Percentiles rank a stretch among this genome's conserved stretches.
Evolutionary conservation across 495 filamentous ascomycete genomes (phyloP).

Genomic region (Xylaria venustula): DNA sequence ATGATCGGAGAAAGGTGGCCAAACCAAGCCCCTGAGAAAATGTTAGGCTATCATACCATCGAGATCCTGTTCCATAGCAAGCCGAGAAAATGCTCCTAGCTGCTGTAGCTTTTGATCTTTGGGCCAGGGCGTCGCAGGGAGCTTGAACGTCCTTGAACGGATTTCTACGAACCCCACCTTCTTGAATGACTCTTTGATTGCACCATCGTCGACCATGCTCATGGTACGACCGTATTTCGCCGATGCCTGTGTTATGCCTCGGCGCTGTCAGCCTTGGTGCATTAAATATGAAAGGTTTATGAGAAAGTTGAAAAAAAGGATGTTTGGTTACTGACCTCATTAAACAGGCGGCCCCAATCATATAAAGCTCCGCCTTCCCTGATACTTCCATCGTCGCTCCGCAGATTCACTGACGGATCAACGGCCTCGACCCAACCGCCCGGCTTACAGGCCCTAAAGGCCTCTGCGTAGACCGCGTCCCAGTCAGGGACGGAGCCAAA

Average conservation of each 20-base stretch:
- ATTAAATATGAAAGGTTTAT: neutral
- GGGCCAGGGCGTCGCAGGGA: conserved; percentile 53
- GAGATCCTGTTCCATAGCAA: conserved; percentile 27
- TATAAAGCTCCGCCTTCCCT: conserved; percentile 15
- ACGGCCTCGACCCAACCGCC: conserved; percentile 29
- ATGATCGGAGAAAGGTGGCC: neutral
- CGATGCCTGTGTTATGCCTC: conserved; percentile 2
- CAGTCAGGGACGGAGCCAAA: conserved; percentile 59
- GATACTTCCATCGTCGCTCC: conserved; percentile 28
- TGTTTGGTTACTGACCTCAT: conserved; percentile 10
- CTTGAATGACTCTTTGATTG: conserved; percentile 24
- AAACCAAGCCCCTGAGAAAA: neutral
- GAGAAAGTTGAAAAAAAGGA: neutral
- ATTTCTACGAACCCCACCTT: conserved; percentile 50
- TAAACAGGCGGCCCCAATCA: conserved; percentile 20
- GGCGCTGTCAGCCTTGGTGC: neutral
- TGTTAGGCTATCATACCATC: conserved; percentile 15
- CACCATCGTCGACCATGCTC: conserved; percentile 21
- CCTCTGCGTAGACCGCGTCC: conserved; percentile 35
- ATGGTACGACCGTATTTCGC: conserved; percentile 12
- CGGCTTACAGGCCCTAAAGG: conserved; percentile 19
- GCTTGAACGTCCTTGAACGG: conserved; percentile 46
- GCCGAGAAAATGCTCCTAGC: conserved; percentile 35
- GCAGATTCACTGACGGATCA: conserved; percentile 19
- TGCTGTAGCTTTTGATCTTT: conserved; percentile 48